Evolutionary conservation across 106 monocot genomes (phyloP).

Genomic region (Apostasia ramifera): DNA sequence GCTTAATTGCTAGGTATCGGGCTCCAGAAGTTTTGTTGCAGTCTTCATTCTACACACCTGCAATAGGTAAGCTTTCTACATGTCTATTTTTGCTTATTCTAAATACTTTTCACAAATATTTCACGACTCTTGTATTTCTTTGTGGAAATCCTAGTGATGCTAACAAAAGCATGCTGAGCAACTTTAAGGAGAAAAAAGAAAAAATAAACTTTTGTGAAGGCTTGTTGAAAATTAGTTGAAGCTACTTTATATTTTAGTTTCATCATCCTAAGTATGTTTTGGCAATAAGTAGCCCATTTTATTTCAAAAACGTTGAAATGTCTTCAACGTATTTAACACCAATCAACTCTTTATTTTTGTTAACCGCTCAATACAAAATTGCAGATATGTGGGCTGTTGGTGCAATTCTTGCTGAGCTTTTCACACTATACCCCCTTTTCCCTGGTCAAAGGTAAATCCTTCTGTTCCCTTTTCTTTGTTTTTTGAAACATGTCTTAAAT

Average conservation of each 20-base stretch:
- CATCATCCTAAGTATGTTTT: no score
- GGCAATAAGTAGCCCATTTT: no score
- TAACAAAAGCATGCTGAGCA: neutral
- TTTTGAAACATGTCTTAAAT: no score
- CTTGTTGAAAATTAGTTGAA: no score
- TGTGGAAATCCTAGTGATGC: neutral
- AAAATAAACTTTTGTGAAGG: no score
- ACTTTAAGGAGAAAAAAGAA: no score
- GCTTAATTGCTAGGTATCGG: conserved; percentile 54
- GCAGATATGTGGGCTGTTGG: conserved; percentile 97
- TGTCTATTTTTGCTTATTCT: neutral
- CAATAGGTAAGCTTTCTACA: conserved; percentile 51
- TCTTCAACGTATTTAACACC: no score
- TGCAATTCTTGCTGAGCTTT: conserved; percentile 90
- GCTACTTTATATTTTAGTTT: no score
- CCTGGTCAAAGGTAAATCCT: conserved; percentile 75
- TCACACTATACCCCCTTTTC: conserved; percentile 69
- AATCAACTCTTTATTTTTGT: no score
- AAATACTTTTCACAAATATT: neutral
- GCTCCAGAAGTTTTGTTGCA: conserved; percentile 87
- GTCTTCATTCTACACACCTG: conserved; percentile 61
- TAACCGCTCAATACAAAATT: neutral
- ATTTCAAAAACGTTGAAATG: no score
- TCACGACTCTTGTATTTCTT: neutral
- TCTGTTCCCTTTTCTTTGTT: no score